Base-by-base conservation (phyloP, 805 yeast species). In the Zygosaccharomyces siamensis region DNA sequence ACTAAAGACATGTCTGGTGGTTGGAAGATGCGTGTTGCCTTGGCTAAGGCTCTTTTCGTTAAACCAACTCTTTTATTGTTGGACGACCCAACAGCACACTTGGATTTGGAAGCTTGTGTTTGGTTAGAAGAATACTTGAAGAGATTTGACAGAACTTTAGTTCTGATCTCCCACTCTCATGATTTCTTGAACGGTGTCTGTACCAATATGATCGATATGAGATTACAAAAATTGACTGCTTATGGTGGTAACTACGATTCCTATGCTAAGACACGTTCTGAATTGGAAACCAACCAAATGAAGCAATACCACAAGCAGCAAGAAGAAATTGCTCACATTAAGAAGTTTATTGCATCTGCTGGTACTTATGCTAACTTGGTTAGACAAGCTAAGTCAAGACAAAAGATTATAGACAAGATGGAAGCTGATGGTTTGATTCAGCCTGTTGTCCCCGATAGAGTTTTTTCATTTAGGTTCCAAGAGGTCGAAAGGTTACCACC, bases 1-100 rank as follows among this genome's bases (percentile, higher is more conserved):
- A 93, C 99, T 64, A 90, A 89, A 73, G 98, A 93, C 68, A 93
- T 93, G 99, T 89, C 97, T 67, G 99, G 99, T 81, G 99, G 99
- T 70, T 93, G 99, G 99, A 89, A 89, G 78, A 93, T 93, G 99
- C 89, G 99, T 76, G 99, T 93, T 54, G 98, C 99, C 39, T 78
- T 93, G 54, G 96, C 97, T 52, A 93, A 93, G 74, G 99, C 99
- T 27, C 78, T 93, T 61, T 93, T 93, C 77, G 98, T 93, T 59
- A 92, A 93, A 77, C 99, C 99, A 67, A 90, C 98, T 45, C 74
- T 93, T 61, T 77, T 93, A 66, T 75, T 93, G 62, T 81, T 93
- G 70, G 99, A 93, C 76, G 99, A 93, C 72, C 99, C 99, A 63
- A 93, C 99, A 58, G 99, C 99, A 47, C 99, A 93, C 74, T 87